Conservation (phyloP, 148 eudicot species). For the Talinum fruticosum region DNA sequence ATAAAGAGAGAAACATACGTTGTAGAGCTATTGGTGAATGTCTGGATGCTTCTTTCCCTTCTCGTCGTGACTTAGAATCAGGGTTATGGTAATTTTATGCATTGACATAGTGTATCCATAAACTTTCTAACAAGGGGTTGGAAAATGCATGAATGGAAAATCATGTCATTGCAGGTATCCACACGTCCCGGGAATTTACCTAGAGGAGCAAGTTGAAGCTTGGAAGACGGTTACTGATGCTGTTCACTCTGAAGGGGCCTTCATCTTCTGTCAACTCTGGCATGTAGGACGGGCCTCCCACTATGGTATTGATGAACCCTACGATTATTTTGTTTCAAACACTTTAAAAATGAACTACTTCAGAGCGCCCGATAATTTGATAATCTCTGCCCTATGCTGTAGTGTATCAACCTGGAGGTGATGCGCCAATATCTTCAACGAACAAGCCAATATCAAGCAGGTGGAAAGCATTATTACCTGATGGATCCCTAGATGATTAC, state of each 20-base stretch:
- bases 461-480: slow-evolving; percentile 70
- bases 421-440: slow-evolving; percentile 69
- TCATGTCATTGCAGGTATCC: slow-evolving; percentile 55
- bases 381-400: background rate
- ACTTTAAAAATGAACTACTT: background rate
- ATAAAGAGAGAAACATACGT: no score
- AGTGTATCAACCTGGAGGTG: slow-evolving; percentile 71
- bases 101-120: no score
- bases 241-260: slow-evolving; percentile 66
- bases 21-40: no score
- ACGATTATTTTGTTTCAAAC: background rate
- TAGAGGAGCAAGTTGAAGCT: slow-evolving; percentile 62
- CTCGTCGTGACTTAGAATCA: no score
- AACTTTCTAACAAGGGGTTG: background rate
- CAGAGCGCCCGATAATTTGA: background rate
- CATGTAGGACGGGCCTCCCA: slow-evolving; percentile 91
- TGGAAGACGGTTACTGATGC: slow-evolving; percentile 83
- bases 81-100: no score
- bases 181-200: slow-evolving; percentile 74
- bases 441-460: slow-evolving; percentile 65
- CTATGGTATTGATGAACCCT: slow-evolving; percentile 34
- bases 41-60: no score
- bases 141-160: background rate
- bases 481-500: slow-evolving; percentile 46
- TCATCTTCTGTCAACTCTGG: slow-evolving; percentile 82